These are phyloP conservation scores for Phytophthora hibernalis DNA, from an alignment of 352 stramenopile species.

Conservation along the genomic window DNA sequence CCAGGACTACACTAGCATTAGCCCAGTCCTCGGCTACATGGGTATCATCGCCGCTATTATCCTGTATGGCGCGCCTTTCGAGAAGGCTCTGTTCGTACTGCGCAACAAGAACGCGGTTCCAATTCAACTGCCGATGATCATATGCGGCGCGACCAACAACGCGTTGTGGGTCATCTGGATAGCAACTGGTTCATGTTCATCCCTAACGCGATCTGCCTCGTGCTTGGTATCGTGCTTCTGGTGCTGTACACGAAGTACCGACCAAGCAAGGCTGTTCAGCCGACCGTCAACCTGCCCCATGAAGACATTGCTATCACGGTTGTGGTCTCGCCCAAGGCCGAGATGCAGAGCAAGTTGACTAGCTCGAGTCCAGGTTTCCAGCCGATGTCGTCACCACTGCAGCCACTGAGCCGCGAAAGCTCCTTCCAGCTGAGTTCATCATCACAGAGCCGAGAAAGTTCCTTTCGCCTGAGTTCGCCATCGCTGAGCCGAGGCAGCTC, in stretches of 20 bases:
- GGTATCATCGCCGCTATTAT: constrained; percentile 43
- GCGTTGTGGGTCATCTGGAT: constrained; percentile 51
- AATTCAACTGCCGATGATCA: constrained; percentile 58
- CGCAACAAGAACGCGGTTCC: constrained; percentile 51
- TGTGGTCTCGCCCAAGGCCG: constrained; percentile 33
- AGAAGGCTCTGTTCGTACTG: constrained; percentile 49
- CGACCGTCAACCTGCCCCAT: constrained; percentile 18
- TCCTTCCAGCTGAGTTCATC: constrained; percentile 33
- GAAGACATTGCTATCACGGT: constrained; percentile 40
- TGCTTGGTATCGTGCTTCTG: constrained; percentile 45
- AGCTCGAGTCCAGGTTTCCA: constrained; percentile 31
- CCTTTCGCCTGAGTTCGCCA: constrained; percentile 16
- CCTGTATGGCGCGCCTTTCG: constrained; percentile 50
- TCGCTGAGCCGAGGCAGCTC: constrained; percentile 25
- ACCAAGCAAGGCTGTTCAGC: constrained; percentile 28
- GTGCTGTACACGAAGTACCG: constrained; percentile 57
- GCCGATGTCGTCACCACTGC: constrained; percentile 33
- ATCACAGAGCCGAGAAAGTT: constrained; percentile 17
- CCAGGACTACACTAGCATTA: constrained; percentile 40
- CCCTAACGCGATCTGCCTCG: constrained; percentile 49
- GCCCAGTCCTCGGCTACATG: constrained; percentile 44
- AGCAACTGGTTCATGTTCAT: constrained; percentile 63
- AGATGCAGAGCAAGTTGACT: constrained; percentile 25
- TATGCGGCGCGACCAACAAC: constrained; percentile 52
- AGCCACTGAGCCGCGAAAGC: constrained; percentile 31